Conservation (phyloP, 768 basidiomycete species). For the Russula sp. region DNA sequence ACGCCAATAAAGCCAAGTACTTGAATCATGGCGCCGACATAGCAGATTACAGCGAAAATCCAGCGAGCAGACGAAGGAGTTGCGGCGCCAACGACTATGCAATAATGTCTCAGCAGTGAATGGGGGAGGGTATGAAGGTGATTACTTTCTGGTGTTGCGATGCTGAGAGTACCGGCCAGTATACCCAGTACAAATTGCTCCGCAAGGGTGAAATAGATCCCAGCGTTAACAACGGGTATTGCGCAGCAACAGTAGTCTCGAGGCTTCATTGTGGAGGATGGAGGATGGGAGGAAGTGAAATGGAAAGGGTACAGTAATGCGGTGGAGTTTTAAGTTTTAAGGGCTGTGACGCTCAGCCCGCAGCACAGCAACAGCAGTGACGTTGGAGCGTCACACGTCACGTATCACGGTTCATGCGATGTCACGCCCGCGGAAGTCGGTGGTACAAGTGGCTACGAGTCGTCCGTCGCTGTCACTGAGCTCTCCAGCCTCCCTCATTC, state of each 20-base stretch:
- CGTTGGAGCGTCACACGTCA: neutral
- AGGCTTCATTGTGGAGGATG: slow-evolving; percentile 48
- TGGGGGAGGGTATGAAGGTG: slow-evolving; percentile 10
- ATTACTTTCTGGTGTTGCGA: slow-evolving; percentile 79
- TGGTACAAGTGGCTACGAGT: too few relatives aligned
- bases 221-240: slow-evolving; percentile 84
- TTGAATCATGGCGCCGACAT: slow-evolving; percentile 71
- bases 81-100: slow-evolving; percentile 75
- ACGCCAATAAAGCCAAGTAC: slow-evolving; percentile 84
- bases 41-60: slow-evolving; percentile 72
- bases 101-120: slow-evolving; percentile 1
- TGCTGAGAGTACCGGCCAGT: slow-evolving; percentile 61
- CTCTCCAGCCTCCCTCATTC: neutral
- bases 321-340: too few relatives aligned
- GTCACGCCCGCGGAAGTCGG: neutral
- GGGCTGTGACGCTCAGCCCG: too few relatives aligned
- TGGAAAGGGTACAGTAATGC: slow-evolving; percentile 2
- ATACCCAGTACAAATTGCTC: slow-evolving; percentile 72
- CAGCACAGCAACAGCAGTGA: too few relatives aligned
- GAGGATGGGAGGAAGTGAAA: neutral
- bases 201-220: slow-evolving; percentile 72
- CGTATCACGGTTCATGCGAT: neutral
- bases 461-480: too few relatives aligned
- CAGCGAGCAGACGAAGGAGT: slow-evolving; percentile 71
- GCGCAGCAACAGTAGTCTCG: slow-evolving; percentile 93